These are phyloP conservation scores for Thuidium tamariscinum DNA, from an alignment of 225 moss, liverwort and hornwort species.

Conservation along the genomic window DNA sequence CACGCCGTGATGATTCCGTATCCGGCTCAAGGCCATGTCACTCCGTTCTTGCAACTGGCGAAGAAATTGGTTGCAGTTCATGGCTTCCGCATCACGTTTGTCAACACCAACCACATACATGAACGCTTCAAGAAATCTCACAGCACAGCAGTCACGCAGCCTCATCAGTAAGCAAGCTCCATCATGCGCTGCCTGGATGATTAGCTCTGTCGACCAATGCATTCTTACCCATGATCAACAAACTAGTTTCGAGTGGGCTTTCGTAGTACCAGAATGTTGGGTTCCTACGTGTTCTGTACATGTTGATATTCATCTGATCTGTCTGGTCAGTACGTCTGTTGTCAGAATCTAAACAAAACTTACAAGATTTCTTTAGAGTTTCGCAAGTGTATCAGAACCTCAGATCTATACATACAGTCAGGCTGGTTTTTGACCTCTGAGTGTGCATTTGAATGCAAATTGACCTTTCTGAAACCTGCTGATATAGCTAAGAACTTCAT, in stretches of 20 bases:
- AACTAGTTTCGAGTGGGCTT: too few relatives aligned
- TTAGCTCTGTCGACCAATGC: neutral
- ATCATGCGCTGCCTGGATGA: neutral
- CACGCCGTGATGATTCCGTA: constrained; percentile 5
- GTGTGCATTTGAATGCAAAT: too few relatives aligned
- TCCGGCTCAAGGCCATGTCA: constrained; percentile 11
- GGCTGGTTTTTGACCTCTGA: too few relatives aligned
- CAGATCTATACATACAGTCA: too few relatives aligned
- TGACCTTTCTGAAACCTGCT: neutral
- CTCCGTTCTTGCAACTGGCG: constrained; percentile 7
- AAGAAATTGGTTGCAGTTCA: neutral
- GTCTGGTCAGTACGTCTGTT: too few relatives aligned
- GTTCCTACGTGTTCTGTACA: too few relatives aligned
- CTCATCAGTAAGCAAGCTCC: neutral
- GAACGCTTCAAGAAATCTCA: neutral
- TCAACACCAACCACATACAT: constrained; percentile 7
- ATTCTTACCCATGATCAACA: neutral
- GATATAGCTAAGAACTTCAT: neutral
- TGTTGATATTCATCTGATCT: neutral
- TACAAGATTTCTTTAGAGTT: too few relatives aligned
- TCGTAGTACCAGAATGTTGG: too few relatives aligned
- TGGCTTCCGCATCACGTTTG: constrained; percentile 12
- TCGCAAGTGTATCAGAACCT: too few relatives aligned
- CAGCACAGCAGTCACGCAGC: neutral
- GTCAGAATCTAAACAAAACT: too few relatives aligned